Percentiles rank a stretch among this genome's conserved stretches.
Evolutionary conservation across 148 eudicot species (phyloP).

Genomic region (Camellia japonica): DNA sequence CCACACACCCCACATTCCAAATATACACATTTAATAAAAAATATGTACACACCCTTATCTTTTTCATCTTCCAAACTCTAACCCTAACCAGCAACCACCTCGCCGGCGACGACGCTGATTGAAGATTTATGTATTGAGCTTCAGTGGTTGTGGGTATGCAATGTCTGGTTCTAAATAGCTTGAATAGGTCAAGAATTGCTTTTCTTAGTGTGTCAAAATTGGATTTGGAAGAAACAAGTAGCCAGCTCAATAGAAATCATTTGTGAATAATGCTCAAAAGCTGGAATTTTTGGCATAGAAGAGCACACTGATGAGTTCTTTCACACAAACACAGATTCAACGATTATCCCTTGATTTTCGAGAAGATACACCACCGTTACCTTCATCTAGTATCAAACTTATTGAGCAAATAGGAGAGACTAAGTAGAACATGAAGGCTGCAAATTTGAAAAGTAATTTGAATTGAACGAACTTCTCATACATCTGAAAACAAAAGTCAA

Average conservation of each 20-base stretch:
- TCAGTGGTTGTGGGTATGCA: neutral
- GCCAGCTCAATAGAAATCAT: neutral
- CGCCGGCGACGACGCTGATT: neutral
- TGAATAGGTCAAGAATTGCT: neutral
- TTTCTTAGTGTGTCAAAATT: neutral
- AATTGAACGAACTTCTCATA: too few relatives aligned
- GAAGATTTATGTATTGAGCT: neutral
- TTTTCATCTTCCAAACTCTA: too few relatives aligned
- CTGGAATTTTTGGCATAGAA: neutral
- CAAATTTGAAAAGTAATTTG: too few relatives aligned
- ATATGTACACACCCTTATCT: too few relatives aligned
- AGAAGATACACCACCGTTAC: neutral
- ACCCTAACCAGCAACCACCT: too few relatives aligned
- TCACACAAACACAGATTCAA: neutral
- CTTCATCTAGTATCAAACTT: too few relatives aligned
- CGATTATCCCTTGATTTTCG: neutral
- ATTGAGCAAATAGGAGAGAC: too few relatives aligned
- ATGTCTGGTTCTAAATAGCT: neutral
- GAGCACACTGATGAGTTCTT: neutral
- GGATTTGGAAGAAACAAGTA: neutral
- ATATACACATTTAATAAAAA: too few relatives aligned
- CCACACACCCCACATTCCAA: too few relatives aligned
- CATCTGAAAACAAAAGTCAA: too few relatives aligned
- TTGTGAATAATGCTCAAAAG: neutral
- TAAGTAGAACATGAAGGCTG: too few relatives aligned